phyloP scores from a whole-genome alignment of 2,329 filamentous ascomycete genomes.

The Neophaeococcomyces aloes region DNA sequence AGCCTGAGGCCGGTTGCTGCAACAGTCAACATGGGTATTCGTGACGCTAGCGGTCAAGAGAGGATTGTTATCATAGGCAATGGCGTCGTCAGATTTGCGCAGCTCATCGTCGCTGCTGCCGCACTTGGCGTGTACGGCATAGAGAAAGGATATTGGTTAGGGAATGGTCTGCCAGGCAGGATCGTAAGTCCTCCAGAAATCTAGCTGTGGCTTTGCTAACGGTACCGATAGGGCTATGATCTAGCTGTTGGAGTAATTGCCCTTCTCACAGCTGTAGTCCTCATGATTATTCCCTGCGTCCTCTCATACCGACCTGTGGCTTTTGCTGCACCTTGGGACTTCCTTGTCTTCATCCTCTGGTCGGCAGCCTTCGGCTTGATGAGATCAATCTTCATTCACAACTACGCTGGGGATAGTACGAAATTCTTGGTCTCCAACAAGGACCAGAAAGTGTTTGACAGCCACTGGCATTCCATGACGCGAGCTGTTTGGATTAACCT shows the following conservation, averaged over 20 bases:
- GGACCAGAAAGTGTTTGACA: background rate
- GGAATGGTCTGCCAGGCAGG: slow-evolving; percentile 1
- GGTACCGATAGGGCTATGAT: slow-evolving; percentile 4
- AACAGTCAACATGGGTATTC: background rate
- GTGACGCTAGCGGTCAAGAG: slow-evolving; percentile 2
- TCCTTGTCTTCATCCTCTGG: slow-evolving; percentile 10
- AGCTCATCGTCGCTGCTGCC: slow-evolving; percentile 4
- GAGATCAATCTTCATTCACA: slow-evolving; percentile 3
- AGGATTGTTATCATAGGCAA: slow-evolving; percentile 9
- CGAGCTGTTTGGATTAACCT: slow-evolving; percentile 7
- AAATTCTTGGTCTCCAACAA: background rate
- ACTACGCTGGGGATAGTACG: background rate
- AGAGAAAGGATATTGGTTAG: slow-evolving; percentile 10
- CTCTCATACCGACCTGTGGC: slow-evolving; percentile 12
- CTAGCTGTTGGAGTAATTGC: slow-evolving; percentile 6
- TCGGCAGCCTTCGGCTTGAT: slow-evolving; percentile 9
- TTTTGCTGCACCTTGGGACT: slow-evolving; percentile 9
- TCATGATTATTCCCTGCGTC: slow-evolving; percentile 7
- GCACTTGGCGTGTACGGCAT: slow-evolving; percentile 3
- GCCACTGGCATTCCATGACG: background rate
- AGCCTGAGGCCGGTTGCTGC: too few relatives aligned
- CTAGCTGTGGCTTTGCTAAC: background rate
- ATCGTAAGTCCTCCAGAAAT: slow-evolving; percentile 6
- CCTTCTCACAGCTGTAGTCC: slow-evolving; percentile 5
- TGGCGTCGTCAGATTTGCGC: slow-evolving; percentile 3